Conservation (phyloP, 2,329 filamentous ascomycete genomes). For the Plectosphaerella cucumerina region DNA sequence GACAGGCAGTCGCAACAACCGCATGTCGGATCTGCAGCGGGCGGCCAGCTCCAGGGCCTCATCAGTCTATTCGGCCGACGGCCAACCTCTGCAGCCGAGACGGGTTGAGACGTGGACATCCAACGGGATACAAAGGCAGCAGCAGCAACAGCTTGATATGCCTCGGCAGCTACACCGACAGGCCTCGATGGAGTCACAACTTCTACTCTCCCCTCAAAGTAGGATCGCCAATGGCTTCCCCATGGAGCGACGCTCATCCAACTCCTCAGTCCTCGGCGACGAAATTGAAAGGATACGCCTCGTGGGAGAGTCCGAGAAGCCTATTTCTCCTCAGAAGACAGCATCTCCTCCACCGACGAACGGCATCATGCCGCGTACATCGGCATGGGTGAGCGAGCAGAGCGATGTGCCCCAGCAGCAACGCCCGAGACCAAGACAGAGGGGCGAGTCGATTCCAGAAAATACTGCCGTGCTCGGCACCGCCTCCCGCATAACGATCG, state of each 20-base stretch:
- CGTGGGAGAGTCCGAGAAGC: background rate
- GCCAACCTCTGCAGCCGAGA: background rate
- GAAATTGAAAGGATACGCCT: slow-evolving; percentile 1
- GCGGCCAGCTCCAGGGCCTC: background rate
- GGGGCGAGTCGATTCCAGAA: background rate
- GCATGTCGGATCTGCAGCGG: background rate
- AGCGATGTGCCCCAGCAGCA: background rate
- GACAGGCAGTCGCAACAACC: background rate
- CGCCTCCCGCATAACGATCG: background rate
- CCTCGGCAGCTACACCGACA: background rate
- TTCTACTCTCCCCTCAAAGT: background rate
- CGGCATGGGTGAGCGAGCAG: slow-evolving; percentile 3
- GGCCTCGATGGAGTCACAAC: background rate
- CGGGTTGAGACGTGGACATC: background rate
- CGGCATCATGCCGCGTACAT: background rate
- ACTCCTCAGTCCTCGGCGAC: slow-evolving; percentile 4
- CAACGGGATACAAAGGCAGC: background rate
- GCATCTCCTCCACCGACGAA: background rate
- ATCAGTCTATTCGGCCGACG: background rate
- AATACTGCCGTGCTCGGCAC: background rate
- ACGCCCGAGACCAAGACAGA: background rate
- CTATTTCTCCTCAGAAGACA: background rate
- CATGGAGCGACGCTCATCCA: background rate
- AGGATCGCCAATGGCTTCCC: background rate
- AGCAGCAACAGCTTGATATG: background rate